A percentile compares a stretch with the other conserved stretches of the same genome.
phyloP scores from a whole-genome alignment of 2,329 filamentous ascomycete genomes.

The Teratosphaeria pseudoeucalypti region DNA sequence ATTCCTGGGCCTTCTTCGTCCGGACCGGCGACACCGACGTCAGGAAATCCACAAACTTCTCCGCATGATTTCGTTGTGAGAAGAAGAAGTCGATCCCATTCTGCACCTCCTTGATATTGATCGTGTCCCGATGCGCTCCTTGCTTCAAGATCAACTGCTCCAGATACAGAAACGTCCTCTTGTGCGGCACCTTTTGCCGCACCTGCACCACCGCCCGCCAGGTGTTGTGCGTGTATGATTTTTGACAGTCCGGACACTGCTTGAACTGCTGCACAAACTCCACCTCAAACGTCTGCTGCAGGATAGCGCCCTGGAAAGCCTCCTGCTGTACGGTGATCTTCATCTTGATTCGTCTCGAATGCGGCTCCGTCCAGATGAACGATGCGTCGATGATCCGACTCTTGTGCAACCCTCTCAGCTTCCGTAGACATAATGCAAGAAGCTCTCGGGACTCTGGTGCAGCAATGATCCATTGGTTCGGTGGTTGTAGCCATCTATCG shows the following conservation, averaged over 20 bases:
- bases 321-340: constrained; percentile 86
- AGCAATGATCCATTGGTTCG: constrained; percentile 75
- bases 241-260: constrained; percentile 89
- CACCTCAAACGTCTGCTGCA: constrained; percentile 94
- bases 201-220: constrained; percentile 93
- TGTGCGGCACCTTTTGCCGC: constrained; percentile 92
- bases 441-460: constrained; percentile 82
- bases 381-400: constrained; percentile 90
- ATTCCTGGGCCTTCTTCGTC: constrained; percentile 76
- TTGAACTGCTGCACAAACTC: constrained; percentile 83
- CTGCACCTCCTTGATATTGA: constrained; percentile 96
- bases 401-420: constrained; percentile 75
- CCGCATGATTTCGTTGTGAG: constrained; percentile 76
- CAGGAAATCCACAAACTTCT: constrained; percentile 85
- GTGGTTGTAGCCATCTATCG: constrained; percentile 85
- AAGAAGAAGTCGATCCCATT: constrained; percentile 97
- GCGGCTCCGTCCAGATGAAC: constrained; percentile 97
- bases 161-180: constrained; percentile 72
- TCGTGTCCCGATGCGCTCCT: constrained; percentile 78
- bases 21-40: constrained; percentile 69
- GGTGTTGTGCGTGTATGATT: constrained; percentile 92
- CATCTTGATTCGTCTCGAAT: constrained; percentile 83
- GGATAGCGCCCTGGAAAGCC: constrained; percentile 53
- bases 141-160: constrained; percentile 97
- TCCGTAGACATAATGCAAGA: constrained; percentile 80